Base-by-base conservation (phyloP, 2,329 filamentous ascomycete species). In the Ophiostoma ips region DNA sequence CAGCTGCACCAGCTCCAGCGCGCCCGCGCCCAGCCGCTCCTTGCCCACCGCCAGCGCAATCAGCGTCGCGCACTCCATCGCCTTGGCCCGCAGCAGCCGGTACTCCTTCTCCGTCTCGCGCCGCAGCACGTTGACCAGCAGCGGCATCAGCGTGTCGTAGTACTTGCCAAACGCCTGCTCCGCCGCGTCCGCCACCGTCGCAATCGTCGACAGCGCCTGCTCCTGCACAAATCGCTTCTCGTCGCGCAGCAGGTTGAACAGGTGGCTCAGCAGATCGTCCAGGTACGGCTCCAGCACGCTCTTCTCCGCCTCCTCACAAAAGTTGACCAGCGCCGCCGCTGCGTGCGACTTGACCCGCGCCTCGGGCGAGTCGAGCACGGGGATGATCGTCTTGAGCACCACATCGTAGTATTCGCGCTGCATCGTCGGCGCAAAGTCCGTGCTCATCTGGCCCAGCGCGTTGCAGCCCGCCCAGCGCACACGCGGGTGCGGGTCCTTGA, bases 361-460 rank as follows among this genome's bases (percentile, higher is more conserved):
- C 65, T 98, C 90, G 1, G 87, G 77, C 2, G 88, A 94, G 60
- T 89, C 79, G 6, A 98, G 76, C 1, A 95, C 90, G 1, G 90
- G 89, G 49, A 98, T 88, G 50, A 98, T 92, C 57, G 87, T 87
- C 58, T 82, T 87, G 48, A 98, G 75, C 15, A 98, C 86, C 41
- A 82, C 75, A 56, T 86, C 79, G 65, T 95, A 92, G 66, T 94
- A 94, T 60, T 95, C 92, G 58, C 87, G 84, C 67, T 98, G 92
- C 90, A 98, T 96, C 11, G 85, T 94, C 12, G 89, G 89, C 12
- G 94, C 90, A 65, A 98, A 98, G 63, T 98, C 92, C 31, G 92
- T 98, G 70, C 90, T 96, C 92, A 98, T 98, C 67, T 98, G 92
- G 28, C 92, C 92, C n/a, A 98, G 76, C 38, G 92, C 92, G 62